Percentiles rank a stretch among this genome's conserved stretches.
Conservation (phyloP, 2,329 filamentous ascomycete species). For the Fusarium sororula region DNA sequence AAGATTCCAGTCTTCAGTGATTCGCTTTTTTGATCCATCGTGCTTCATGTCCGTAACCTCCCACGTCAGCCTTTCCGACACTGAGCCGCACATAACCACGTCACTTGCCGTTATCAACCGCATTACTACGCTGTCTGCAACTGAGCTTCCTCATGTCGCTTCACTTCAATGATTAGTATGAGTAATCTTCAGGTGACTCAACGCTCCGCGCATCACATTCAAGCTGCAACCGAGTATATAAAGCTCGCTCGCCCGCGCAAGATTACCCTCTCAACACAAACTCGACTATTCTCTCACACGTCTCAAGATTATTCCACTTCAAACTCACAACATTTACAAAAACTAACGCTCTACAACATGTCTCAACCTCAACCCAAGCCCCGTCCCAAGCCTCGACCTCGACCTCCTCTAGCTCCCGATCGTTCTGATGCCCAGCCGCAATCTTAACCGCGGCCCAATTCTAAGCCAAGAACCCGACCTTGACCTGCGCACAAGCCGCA, state of each 20-base stretch:
- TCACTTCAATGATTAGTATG: rapidly evolving
- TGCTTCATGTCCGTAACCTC: neutral
- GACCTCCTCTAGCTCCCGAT: neutral
- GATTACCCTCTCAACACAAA: neutral
- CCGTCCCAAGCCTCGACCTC: rapidly evolving
- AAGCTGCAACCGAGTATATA: neutral
- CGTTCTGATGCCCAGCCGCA: neutral
- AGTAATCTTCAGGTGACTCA: neutral
- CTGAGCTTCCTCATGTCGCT: too few species aligned
- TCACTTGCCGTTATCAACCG: neutral
- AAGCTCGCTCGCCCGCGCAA: rapidly evolving
- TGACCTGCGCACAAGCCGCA: too few species aligned
- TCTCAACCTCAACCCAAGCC: neutral
- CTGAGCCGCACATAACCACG: neutral
- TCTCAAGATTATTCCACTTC: rapidly evolving
- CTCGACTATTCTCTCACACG: rapidly evolving
- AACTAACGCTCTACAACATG: neutral
- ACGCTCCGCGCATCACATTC: too few species aligned
- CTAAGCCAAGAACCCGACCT: too few species aligned
- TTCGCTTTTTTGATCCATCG: neutral
- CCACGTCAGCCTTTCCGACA: neutral
- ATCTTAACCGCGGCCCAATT: neutral
- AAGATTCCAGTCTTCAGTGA: rapidly evolving
- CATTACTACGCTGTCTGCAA: rapidly evolving
- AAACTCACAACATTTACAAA: rapidly evolving